Conservation (phyloP, 1,284 basidiomycete species). For the Malassezia obtusa region DNA sequence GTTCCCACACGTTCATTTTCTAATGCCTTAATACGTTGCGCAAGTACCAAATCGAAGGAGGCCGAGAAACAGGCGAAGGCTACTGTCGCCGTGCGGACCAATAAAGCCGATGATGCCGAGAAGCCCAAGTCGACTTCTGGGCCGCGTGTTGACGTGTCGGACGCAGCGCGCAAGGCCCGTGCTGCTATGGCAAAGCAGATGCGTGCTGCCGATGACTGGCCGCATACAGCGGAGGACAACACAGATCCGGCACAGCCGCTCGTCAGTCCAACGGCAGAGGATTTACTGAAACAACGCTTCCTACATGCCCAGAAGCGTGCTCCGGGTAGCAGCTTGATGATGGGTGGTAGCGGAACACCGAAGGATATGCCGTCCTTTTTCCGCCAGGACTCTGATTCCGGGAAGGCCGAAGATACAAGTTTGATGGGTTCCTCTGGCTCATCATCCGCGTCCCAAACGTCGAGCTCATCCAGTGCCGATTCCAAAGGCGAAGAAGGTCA, state of each 20-base stretch:
- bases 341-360: slow-evolving; percentile 13
- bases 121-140: neutral
- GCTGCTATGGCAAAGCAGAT: slow-evolving; percentile 1
- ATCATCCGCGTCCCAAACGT: neutral
- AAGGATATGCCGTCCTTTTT: slow-evolving; percentile 13
- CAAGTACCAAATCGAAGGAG: neutral
- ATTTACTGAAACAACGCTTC: slow-evolving; percentile 35
- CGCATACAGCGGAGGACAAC: neutral
- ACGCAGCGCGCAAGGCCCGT: neutral
- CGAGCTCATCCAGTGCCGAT: neutral
- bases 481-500: neutral
- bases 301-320: slow-evolving; percentile 33
- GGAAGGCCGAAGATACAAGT: slow-evolving; percentile 9
- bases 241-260: slow-evolving; percentile 3
- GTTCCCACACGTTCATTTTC: neutral
- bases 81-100: no score
- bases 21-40: neutral
- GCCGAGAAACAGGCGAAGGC: no score
- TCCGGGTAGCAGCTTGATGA: slow-evolving; percentile 12
- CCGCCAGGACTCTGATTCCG: neutral
- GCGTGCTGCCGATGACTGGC: slow-evolving; percentile 1
- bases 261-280: slow-evolving; percentile 21
- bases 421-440: slow-evolving; percentile 9
- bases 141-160: neutral
- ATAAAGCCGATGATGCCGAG: no score